Base-by-base conservation (phyloP, 306 rosid species). In the Neltuma alba region DNA sequence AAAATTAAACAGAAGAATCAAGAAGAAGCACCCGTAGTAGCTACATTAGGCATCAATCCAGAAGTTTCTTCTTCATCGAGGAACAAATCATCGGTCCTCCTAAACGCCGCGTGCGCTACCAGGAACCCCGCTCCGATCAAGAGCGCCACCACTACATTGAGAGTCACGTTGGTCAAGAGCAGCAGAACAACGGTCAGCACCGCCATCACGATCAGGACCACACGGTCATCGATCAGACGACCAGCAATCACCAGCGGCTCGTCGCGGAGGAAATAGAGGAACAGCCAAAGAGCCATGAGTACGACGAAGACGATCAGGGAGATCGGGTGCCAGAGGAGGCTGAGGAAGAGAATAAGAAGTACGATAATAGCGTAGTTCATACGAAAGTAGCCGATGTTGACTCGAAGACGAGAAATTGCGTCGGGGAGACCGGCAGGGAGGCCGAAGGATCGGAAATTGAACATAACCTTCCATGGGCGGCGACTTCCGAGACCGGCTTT, bases 221-320 rank as follows among this genome's bases (percentile, higher is more conserved):
- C 52, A 10, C 97, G 88, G 30, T 94, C 98, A 28, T 94, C 94
- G 9, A 94, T 71, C 47, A 83, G 31, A 30, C 80, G 88, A 21
- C 89, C 84, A 42, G 85, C 44, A 1, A 94, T 7, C 5, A 82
- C 40, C 16, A 94, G 87, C 8, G 98, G 97, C 65, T 91, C 90
- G 33, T 94, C 98, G 58, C 98, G 94, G 55, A 94, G 89, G 82
- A 94, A 94, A 87, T 94, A 94, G 71, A 92, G 88, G 82, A 92
- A 92, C 18, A 94, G 63, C 98, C 98, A 94, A 6, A 78, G 87
- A 14, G 88, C 84, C 85, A 88, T 76, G 80, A 91, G 80, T 9
- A 83, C 40, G 33, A 86, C 5, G 76, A 92, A 84, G 44, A 94
- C 98, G 69, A 94, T 87, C 16, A 92, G 92, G n/a, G 98, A 94